Evolutionary conservation across 164 flowering plant species (phyloP), one percentile per base, ranked within the genome.

Genomic region (Saururus chinensis): DNA sequence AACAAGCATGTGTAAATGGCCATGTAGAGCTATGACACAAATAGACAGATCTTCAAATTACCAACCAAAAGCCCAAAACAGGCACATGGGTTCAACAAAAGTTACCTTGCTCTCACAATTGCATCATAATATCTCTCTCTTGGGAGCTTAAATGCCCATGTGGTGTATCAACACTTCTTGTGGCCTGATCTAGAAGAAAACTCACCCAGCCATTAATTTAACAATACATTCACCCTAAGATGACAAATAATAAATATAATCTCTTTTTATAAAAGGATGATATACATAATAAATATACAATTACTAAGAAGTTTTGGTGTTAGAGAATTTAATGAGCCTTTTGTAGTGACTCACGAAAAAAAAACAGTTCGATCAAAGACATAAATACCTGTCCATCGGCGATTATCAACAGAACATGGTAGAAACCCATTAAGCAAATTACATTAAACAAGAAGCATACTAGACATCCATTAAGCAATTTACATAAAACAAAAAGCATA

Each of bases 381-480:
- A 16, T 30, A 22, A 54, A 51, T 77, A 88, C 98, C 96, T 92
- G 98, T 11, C 98, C 98, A 82, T 92, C 98, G 41, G 98, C 98
- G 70, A 92, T 92, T 69, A 92, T 89, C 69, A 92, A 64, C 66
- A 92, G 65, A 21, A 92, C 98, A 81, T 92, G 98, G 75, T 92
- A 92, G 68, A 88, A 97, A 53, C 97, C 96, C 58, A 79, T 81
- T 52, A 77, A 63, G 64, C 77, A 79, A 68, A 79, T 82, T 66
- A 79, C 85, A 66, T 79, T 81, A 60, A 81, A 81, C 40, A n/a
- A 19, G 35, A 57, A 23, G 19, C 35, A 55, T 24, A 41, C 12
- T 13, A 8, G 45, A 9, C 23, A 55, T 22, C 16, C 26, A 48
- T 23, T 59, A 22, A 57, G 16, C 55, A 37, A 56, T 21, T 21